These are phyloP conservation scores for Knoxdaviesia capensis DNA, from an alignment of 2,329 filamentous ascomycete genomes.

Conservation along the genomic window DNA sequence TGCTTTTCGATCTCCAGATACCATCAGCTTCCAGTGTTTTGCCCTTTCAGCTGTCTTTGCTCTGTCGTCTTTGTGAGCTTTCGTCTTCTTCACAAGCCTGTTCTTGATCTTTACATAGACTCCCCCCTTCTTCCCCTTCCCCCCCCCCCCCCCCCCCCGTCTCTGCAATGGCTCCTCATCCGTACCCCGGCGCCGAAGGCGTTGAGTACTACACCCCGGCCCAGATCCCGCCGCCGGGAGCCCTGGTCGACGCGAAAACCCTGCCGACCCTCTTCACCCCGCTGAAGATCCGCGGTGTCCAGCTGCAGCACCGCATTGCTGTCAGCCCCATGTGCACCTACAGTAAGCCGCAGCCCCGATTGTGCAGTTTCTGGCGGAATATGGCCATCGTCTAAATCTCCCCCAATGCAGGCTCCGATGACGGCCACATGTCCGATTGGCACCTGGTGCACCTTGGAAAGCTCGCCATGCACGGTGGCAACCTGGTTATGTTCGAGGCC, in stretches of 20 bases:
- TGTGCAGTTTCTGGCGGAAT: neutral
- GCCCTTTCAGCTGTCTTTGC: too few species aligned
- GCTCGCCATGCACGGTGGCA: constrained; percentile 56
- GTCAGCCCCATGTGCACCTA: constrained; percentile 38
- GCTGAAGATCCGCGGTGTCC: constrained; percentile 29
- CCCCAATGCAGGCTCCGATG: constrained; percentile 22
- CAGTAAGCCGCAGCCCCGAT: constrained; percentile 1
- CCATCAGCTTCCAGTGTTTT: neutral
- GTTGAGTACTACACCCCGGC: constrained; percentile 33
- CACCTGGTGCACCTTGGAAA: constrained; percentile 69
- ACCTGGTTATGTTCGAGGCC: constrained; percentile 58
- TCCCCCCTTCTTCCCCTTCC: too few species aligned
- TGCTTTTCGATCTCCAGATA: neutral
- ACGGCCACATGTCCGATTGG: constrained; percentile 58
- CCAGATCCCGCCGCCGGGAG: constrained; percentile 29
- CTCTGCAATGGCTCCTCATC: too few species aligned
- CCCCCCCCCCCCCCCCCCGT: too few species aligned
- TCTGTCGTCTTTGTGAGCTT: too few species aligned
- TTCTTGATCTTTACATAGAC: too few species aligned
- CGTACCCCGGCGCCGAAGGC: constrained; percentile 16
- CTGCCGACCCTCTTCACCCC: constrained; percentile 36
- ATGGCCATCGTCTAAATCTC: neutral
- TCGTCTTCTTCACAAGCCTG: too few species aligned
- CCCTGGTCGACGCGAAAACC: constrained; percentile 17
- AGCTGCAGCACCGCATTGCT: constrained; percentile 34